These are phyloP conservation scores for Ophioceras dolichostomum DNA, from an alignment of 2,329 filamentous ascomycete species.

Conservation along the genomic window DNA sequence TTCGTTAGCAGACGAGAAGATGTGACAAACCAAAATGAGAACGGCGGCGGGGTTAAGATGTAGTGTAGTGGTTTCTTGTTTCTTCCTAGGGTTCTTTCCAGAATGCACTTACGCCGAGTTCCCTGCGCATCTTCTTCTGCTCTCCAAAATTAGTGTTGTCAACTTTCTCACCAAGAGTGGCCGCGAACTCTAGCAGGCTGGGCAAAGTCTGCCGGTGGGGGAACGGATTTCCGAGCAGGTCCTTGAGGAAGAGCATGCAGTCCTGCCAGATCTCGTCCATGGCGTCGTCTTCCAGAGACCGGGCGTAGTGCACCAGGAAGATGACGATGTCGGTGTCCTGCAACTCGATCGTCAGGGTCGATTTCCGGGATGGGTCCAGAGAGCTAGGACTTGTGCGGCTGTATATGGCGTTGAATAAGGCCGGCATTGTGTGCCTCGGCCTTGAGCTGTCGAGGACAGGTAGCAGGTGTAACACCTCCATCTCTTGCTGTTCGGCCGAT, in stretches of 20 bases:
- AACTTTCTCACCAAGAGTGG: slow-evolving; percentile 84
- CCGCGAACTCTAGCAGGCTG: slow-evolving; percentile 75
- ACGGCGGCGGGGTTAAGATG: too few species aligned
- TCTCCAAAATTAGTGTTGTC: slow-evolving; percentile 97
- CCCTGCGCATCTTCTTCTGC: slow-evolving; percentile 80
- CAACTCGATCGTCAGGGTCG: slow-evolving; percentile 76
- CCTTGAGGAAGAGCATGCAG: slow-evolving; percentile 80
- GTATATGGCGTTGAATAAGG: slow-evolving; percentile 92
- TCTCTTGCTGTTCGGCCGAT: slow-evolving; percentile 29
- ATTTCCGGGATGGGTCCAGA: slow-evolving; percentile 68
- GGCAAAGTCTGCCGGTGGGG: slow-evolving; percentile 87
- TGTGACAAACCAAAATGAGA: too few species aligned
- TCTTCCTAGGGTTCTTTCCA: background rate
- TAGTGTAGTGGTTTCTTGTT: background rate
- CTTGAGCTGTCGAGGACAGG: slow-evolving; percentile 85
- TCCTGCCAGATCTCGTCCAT: slow-evolving; percentile 98
- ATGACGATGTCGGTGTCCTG: slow-evolving; percentile 73
- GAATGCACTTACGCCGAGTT: slow-evolving; percentile 58
- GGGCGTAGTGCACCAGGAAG: slow-evolving; percentile 83
- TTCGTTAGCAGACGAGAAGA: too few species aligned
- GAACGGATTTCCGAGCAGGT: slow-evolving; percentile 85
- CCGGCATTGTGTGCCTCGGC: slow-evolving; percentile 83
- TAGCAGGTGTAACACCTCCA: slow-evolving; percentile 70
- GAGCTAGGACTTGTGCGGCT: slow-evolving; percentile 79
- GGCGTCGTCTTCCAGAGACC: slow-evolving; percentile 86